Evolutionary conservation across 2,329 filamentous ascomycete species (phyloP).

Genomic region (Colletotrichum chlorophyti): DNA sequence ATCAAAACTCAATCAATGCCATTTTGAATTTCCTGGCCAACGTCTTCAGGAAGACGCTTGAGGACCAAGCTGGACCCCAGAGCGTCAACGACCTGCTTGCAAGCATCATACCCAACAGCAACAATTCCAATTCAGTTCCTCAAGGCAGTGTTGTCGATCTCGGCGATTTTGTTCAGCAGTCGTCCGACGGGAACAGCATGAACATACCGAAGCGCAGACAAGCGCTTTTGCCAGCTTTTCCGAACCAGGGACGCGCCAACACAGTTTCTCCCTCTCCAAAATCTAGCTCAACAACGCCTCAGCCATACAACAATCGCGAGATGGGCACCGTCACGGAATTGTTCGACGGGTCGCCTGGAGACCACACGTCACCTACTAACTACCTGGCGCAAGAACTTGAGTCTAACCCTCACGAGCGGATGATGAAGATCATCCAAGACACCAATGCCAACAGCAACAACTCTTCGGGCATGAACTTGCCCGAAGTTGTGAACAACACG

Average conservation of each 20-base stretch:
- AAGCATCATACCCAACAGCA: conserved; percentile 69
- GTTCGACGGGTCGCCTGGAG: conserved; percentile 57
- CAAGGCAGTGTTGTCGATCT: conserved; percentile 68
- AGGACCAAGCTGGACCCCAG: conserved; percentile 77
- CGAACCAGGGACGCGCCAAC: conserved; percentile 39
- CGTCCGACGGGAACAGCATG: conserved; percentile 44
- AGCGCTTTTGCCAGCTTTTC: conserved; percentile 62
- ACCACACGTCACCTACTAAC: conserved; percentile 49
- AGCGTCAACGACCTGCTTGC: conserved; percentile 87
- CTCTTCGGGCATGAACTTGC: conserved; percentile 55
- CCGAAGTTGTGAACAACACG: conserved; percentile 63
- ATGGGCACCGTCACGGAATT: conserved; percentile 68
- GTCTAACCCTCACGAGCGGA: conserved; percentile 64
- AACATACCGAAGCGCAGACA: conserved; percentile 58
- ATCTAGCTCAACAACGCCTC: conserved; percentile 37
- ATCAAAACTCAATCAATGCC: conserved; percentile 98
- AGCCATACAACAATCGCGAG: conserved; percentile 43
- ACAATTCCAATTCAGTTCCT: conserved; percentile 51
- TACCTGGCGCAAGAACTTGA: conserved; percentile 63
- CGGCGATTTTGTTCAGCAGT: conserved; percentile 62
- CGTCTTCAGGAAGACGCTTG: conserved; percentile 91
- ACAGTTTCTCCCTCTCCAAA: conserved; percentile 33
- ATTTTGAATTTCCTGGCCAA: conserved; percentile 97
- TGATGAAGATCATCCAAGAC: conserved; percentile 71
- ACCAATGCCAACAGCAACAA: conserved; percentile 64